Evolutionary conservation across 1,284 basidiomycete genomes (phyloP), one percentile per base, ranked within the genome.

Genomic region (Rhodotorula sp.): DNA sequence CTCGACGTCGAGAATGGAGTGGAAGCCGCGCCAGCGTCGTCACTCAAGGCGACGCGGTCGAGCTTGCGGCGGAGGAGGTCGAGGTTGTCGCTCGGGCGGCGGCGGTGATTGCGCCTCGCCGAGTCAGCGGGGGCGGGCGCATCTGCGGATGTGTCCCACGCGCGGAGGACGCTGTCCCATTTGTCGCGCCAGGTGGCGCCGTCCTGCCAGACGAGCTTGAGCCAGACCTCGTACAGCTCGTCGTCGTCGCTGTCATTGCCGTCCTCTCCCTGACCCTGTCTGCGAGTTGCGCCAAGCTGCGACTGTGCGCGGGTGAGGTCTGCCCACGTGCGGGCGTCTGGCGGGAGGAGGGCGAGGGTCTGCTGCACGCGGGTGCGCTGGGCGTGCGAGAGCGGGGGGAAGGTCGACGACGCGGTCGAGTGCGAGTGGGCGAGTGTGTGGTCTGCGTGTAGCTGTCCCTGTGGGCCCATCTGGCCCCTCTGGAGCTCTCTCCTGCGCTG

Each of bases 101-200:
- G n/a, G 10, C 62, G 42, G 61, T 58, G 46, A n/a, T 46, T 27
- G 42, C 52, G n/a, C 8, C 45, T 46, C 50, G 34, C 25, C 25
- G 57, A 25, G 16, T 19, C 53, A 25, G 57, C 56, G 21, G 34
- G 34, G 5, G 34, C 34, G 34, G 34, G 41, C 45, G 13, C 25
- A 10, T 23, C 45, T 10, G 19, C 9, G 34, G 21, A 16, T 16
- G 27, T 48, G 9, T 42, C 45, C 19, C 19, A 42, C 27, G 21
- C 8, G 8, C 19, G 42, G 41, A 66, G 61, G 2, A 63, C 72
- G 34, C 23, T 21, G 8, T n/a, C n/a, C 74, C 74, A 75, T 57
- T 75, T 75, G n/a, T 71, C 67, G 16, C 56, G 52, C 74, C 74
- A 75, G 34, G 68, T 69, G 21, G 34, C 21, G 12, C 74, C 74